These are phyloP conservation scores for Fusarium metavorans DNA, from an alignment of 2,329 filamentous ascomycete genomes.

Conservation along the genomic window DNA sequence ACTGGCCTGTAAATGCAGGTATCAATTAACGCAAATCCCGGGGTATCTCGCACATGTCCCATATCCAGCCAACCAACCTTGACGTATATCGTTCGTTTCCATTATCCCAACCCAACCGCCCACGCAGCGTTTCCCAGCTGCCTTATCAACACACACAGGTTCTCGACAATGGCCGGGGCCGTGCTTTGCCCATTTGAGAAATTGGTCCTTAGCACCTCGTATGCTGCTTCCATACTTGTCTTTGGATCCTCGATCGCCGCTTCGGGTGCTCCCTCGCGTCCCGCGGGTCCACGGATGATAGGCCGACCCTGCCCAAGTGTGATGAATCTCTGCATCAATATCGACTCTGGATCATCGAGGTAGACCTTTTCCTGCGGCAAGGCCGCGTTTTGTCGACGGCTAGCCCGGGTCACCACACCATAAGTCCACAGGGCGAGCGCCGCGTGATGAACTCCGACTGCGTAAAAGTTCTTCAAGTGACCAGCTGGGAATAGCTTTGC, in stretches of 20 bases:
- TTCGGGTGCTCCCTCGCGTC: constrained; percentile 46
- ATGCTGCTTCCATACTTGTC: constrained; percentile 68
- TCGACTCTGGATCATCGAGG: constrained; percentile 68
- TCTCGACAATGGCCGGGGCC: constrained; percentile 74
- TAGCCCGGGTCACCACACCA: constrained; percentile 66
- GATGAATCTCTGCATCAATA: constrained; percentile 68
- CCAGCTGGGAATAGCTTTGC: constrained; percentile 66
- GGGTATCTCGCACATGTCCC: neutral
- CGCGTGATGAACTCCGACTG: constrained; percentile 77
- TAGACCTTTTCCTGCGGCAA: constrained; percentile 59
- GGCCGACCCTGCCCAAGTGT: constrained; percentile 66
- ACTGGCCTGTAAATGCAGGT: neutral
- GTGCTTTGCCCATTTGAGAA: constrained; percentile 57
- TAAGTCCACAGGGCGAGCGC: constrained; percentile 77
- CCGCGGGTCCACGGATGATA: constrained; percentile 56
- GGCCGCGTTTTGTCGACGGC: constrained; percentile 46
- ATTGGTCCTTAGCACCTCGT: constrained; percentile 68
- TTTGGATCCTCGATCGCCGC: constrained; percentile 66
- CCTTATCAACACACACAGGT: constrained; percentile 72
- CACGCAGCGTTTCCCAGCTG: constrained; percentile 67
- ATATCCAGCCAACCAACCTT: neutral
- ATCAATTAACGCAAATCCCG: neutral
- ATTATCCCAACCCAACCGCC: constrained; percentile 50
- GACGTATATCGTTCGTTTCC: neutral
- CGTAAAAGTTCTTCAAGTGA: constrained; percentile 73